Evolutionary conservation across 2,329 filamentous ascomycete genomes (phyloP).

Genomic region (Pyricularia grisea): DNA sequence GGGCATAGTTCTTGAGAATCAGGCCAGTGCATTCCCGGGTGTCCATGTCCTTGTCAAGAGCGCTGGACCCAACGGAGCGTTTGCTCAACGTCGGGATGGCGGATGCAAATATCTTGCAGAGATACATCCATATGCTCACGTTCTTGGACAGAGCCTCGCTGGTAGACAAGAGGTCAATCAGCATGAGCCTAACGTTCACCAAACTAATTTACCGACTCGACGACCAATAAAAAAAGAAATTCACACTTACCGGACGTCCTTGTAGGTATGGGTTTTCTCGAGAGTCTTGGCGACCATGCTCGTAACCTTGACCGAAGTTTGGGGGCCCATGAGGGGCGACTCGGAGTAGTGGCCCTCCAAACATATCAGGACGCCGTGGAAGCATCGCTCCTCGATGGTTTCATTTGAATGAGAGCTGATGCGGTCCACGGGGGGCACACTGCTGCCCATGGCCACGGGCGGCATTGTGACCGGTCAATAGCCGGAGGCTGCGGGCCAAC

Average conservation of each 20-base stretch:
- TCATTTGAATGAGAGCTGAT: constrained; percentile 21
- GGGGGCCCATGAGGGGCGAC: constrained; percentile 45
- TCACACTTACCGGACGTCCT: constrained; percentile 39
- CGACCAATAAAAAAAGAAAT: neutral
- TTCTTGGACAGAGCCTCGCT: constrained; percentile 54
- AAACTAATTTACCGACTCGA: no score
- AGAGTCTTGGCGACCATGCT: constrained; percentile 51
- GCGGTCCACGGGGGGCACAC: constrained; percentile 13
- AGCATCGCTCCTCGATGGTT: constrained; percentile 55
- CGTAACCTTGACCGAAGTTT: constrained; percentile 43
- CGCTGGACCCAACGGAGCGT: constrained; percentile 46
- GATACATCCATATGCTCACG: constrained; percentile 56
- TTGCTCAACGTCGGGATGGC: constrained; percentile 52
- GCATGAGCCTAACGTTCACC: neutral
- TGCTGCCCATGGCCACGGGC: constrained; percentile 10
- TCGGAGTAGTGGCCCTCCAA: constrained; percentile 53
- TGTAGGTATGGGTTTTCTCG: constrained; percentile 53
- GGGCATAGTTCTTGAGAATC: constrained; percentile 52
- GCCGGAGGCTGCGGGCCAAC: neutral
- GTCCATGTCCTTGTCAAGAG: constrained; percentile 45
- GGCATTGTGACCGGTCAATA: constrained; percentile 10
- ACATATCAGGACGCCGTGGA: constrained; percentile 50
- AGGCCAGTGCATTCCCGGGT: constrained; percentile 52
- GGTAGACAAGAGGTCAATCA: neutral
- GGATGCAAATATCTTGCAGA: constrained; percentile 51